Percentiles rank a stretch among this genome's conserved stretches.
These are phyloP conservation scores for Pyrenochaeta sp. DNA, from an alignment of 2,329 filamentous ascomycete species.

Conservation along the genomic window DNA sequence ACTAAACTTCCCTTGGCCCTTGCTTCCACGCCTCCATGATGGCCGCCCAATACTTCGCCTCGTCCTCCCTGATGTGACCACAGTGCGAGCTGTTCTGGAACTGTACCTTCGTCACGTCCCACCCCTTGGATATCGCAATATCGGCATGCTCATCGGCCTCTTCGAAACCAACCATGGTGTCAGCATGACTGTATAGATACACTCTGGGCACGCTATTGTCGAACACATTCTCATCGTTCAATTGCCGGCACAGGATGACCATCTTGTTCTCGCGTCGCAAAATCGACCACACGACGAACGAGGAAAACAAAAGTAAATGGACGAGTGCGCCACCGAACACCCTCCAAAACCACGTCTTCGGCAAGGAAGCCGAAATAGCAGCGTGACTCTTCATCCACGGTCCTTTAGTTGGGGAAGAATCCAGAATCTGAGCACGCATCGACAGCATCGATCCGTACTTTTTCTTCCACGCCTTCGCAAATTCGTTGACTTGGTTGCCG, in stretches of 20 bases:
- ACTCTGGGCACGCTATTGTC: constrained; percentile 53
- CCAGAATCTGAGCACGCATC: constrained; percentile 41
- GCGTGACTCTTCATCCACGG: constrained; percentile 39
- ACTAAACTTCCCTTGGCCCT: constrained; percentile 13
- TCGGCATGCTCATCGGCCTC: constrained; percentile 65
- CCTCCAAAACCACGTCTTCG: constrained; percentile 30
- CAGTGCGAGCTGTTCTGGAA: constrained; percentile 69
- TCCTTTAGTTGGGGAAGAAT: constrained; percentile 44
- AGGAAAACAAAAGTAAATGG: constrained; percentile 33
- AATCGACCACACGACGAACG: constrained; percentile 25
- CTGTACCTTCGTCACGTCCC: constrained; percentile 56
- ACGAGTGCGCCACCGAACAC: constrained; percentile 35
- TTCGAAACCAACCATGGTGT: constrained; percentile 63
- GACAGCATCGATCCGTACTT: constrained; percentile 27
- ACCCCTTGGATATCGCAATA: constrained; percentile 58
- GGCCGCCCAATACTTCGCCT: constrained; percentile 64
- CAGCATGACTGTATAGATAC: constrained; percentile 67
- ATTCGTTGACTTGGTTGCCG: constrained; percentile 41
- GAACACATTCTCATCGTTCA: constrained; percentile 40
- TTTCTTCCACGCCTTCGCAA: constrained; percentile 41
- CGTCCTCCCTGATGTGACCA: constrained; percentile 65
- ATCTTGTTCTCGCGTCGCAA: constrained; percentile 34
- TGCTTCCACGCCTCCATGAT: constrained; percentile 42
- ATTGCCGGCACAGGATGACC: constrained; percentile 33
- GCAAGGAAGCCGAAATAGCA: constrained; percentile 39